These are phyloP conservation scores for Punica granatum DNA, from an alignment of 345 rosid species.

Conservation along the genomic window DNA sequence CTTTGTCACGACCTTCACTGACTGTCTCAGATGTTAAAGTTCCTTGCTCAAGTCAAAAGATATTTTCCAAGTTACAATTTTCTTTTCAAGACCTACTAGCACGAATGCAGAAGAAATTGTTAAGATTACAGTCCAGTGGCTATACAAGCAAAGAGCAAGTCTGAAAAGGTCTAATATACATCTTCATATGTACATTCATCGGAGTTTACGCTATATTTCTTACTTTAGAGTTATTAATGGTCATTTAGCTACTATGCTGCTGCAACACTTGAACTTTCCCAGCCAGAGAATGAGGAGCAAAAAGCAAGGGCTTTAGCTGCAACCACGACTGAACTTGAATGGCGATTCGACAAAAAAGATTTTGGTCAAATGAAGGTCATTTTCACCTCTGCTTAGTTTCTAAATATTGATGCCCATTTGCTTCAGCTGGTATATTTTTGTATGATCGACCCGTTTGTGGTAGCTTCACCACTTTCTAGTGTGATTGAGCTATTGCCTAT, in stretches of 20 bases:
- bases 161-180: conserved; percentile 27
- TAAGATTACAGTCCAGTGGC: conserved; percentile 33
- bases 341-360: conserved; percentile 81
- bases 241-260: conserved; percentile 60
- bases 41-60: conserved; percentile 41
- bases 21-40: conserved; percentile 35
- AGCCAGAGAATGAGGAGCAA: conserved; percentile 70
- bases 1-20: conserved; percentile 30
- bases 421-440: background rate
- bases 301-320: conserved; percentile 78
- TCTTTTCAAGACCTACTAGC: conserved; percentile 52
- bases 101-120: conserved; percentile 58
- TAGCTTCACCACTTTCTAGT: background rate
- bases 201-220: conserved; percentile 10
- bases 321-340: conserved; percentile 81
- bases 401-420: background rate
- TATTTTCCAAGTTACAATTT: conserved; percentile 60
- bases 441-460: background rate
- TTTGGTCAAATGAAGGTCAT: conserved; percentile 84
- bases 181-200: background rate
- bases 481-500: background rate
- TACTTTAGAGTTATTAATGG: conserved; percentile 5
- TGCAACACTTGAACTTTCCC: conserved; percentile 83
- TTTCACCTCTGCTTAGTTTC: conserved; percentile 7
- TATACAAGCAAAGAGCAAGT: conserved; percentile 28